Evolutionary conservation across 1,284 basidiomycete genomes (phyloP).

Genomic region (Ceratobasidium sp.): DNA sequence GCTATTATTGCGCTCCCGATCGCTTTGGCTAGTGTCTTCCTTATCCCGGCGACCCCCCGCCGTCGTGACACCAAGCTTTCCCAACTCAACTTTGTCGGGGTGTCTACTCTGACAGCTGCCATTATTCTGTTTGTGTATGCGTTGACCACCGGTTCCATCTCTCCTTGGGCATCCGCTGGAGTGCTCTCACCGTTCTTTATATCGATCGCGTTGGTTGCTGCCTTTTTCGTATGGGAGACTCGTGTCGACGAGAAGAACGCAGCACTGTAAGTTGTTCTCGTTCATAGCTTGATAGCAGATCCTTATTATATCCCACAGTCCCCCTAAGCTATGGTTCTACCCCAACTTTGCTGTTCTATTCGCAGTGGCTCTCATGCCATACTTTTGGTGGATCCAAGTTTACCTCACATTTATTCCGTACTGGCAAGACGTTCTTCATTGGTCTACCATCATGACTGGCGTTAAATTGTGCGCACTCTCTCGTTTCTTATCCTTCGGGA

Average conservation of each 20-base stretch:
- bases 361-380: constrained; percentile 53
- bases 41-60: constrained; percentile 50
- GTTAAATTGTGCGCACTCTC: constrained; percentile 48
- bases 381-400: constrained; percentile 52
- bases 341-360: constrained; percentile 55
- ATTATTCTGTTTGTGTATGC: constrained; percentile 58
- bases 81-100: constrained; percentile 51
- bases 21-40: constrained; percentile 51
- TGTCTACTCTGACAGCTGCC: constrained; percentile 51
- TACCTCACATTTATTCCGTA: constrained; percentile 46
- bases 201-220: constrained; percentile 52
- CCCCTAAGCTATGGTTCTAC: constrained; percentile 55
- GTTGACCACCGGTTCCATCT: constrained; percentile 57
- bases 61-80: constrained; percentile 46
- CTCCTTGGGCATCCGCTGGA: constrained; percentile 56
- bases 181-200: constrained; percentile 58
- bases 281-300: not conserved
- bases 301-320: constrained; percentile 47
- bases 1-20: constrained; percentile 55
- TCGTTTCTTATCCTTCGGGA: too few relatives aligned
- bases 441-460: constrained; percentile 51
- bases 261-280: constrained; percentile 52
- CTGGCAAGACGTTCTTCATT: constrained; percentile 54
- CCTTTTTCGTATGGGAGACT: constrained; percentile 57
- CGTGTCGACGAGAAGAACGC: constrained; percentile 53